These are phyloP conservation scores for Yamadazyma spencermartinsiae DNA, from an alignment of 1,139 yeast species.

Conservation along the genomic window DNA sequence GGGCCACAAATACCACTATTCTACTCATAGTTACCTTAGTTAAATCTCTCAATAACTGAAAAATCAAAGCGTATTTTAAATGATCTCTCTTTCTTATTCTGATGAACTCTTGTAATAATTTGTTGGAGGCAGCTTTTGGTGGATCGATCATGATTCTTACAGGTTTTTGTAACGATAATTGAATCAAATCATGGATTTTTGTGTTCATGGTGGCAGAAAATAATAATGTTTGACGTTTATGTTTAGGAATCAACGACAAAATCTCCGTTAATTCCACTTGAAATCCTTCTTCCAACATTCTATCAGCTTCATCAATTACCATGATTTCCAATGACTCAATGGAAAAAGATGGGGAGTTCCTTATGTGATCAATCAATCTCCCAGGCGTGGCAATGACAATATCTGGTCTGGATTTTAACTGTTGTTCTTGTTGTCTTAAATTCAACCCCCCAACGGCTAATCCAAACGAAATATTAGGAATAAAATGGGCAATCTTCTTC, in stretches of 20 bases:
- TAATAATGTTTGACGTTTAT: conserved; percentile 85
- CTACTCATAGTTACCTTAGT: conserved; percentile 64
- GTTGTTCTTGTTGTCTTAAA: conserved; percentile 92
- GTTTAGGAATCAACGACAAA: conserved; percentile 76
- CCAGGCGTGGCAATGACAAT: conserved; percentile 98
- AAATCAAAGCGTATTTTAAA: conserved; percentile 79
- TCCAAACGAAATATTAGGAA: conserved; percentile 76
- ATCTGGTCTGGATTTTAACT: conserved; percentile 88
- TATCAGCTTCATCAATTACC: conserved; percentile 96
- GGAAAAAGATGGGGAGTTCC: conserved; percentile 90
- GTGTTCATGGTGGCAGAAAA: conserved; percentile 99
- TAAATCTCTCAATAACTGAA: conserved; percentile 64
- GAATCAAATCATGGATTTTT: conserved; percentile 81
- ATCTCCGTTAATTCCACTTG: conserved; percentile 92
- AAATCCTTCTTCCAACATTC: conserved; percentile 99
- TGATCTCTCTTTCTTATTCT: conserved; percentile 89
- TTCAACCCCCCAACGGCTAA: conserved; percentile 98
- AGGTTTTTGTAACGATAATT: conserved; percentile 83
- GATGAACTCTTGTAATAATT: conserved; percentile 87
- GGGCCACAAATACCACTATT: conserved; percentile 84
- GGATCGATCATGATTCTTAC: conserved; percentile 96
- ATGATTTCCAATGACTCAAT: conserved; percentile 90
- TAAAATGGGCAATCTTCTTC: conserved; percentile 74
- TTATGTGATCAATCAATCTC: conserved; percentile 91
- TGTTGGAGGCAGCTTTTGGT: conserved; percentile 88